phyloP scores from a whole-genome alignment of 371 early-diverging fungal genomes.

The Mortierella polycephala region DNA sequence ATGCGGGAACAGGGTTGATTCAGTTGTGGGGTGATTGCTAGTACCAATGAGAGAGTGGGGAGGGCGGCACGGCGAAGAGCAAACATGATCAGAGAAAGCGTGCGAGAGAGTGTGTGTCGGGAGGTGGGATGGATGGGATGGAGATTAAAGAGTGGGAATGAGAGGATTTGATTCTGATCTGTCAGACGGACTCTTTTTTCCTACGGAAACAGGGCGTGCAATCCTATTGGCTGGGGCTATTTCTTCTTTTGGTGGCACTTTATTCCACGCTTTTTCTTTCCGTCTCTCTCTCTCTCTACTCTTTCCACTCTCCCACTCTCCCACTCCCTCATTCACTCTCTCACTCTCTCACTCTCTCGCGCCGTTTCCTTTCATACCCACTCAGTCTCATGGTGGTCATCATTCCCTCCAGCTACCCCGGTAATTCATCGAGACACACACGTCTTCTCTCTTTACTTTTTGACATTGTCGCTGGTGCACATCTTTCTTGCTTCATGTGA shows the following conservation, averaged over 20 bases:
- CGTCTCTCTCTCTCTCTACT: neutral
- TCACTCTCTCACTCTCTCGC: neutral
- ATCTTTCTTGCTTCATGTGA: no score
- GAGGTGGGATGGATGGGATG: neutral
- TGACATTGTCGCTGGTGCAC: neutral
- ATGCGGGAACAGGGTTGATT: neutral
- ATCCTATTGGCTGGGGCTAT: no score
- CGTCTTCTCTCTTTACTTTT: neutral
- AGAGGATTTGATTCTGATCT: neutral
- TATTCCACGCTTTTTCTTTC: neutral
- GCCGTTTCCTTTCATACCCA: neutral
- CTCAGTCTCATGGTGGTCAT: conserved; percentile 21
- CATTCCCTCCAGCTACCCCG: conserved; percentile 63
- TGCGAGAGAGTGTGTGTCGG: neutral
- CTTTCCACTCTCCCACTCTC: conserved; percentile 1
- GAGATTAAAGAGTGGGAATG: conserved; percentile 1
- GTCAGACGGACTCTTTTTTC: no score
- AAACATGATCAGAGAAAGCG: conserved; percentile 24
- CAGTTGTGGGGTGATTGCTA: neutral
- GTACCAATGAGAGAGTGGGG: conserved; percentile 48
- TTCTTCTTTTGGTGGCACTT: no score
- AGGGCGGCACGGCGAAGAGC: conserved; percentile 47
- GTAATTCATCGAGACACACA: neutral
- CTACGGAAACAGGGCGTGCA: no score
- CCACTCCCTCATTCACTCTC: neutral